phyloP scores from a whole-genome alignment of 2,329 filamentous ascomycete genomes.

The Leptoxyphium fumago region DNA sequence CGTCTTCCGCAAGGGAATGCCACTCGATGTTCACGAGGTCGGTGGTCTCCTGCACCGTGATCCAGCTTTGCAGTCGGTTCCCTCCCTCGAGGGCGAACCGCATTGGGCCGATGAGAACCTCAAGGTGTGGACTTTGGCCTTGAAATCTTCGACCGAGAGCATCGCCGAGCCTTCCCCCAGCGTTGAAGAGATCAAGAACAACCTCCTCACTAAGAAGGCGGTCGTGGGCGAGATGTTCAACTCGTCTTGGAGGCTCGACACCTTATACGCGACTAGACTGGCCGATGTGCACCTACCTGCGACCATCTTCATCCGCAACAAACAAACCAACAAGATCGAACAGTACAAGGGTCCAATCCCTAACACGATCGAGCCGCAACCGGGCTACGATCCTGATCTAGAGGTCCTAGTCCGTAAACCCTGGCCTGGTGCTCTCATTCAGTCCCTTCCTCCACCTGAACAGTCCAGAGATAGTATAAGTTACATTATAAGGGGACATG shows the following conservation, averaged over 20 bases:
- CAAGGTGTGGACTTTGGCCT: constrained; percentile 68
- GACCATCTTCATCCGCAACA: constrained; percentile 52
- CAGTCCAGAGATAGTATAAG: constrained; percentile 58
- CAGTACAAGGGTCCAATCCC: constrained; percentile 56
- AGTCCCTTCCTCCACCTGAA: constrained; percentile 51
- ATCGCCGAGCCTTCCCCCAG: constrained; percentile 1
- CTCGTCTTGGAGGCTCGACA: constrained; percentile 59
- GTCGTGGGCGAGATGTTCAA: constrained; percentile 68
- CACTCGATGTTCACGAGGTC: constrained; percentile 54
- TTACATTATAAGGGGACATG: constrained; percentile 69
- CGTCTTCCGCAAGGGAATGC: constrained; percentile 71
- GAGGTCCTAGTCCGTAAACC: constrained; percentile 60
- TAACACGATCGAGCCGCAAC: constrained; percentile 25
- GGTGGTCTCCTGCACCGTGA: constrained; percentile 17
- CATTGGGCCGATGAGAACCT: constrained; percentile 65
- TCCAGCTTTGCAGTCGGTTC: constrained; percentile 1
- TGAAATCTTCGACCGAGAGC: background rate
- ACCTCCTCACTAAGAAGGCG: constrained; percentile 32
- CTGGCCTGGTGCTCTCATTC: constrained; percentile 58
- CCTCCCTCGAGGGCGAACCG: constrained; percentile 32
- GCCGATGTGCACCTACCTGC: constrained; percentile 53
- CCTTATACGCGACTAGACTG: constrained; percentile 51
- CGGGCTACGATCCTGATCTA: constrained; percentile 38
- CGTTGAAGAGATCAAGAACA: constrained; percentile 29
- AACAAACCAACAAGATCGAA: constrained; percentile 47